Evolutionary conservation across 495 filamentous ascomycete species (phyloP), one percentile per base, ranked within the genome.

Genomic region (Patellaria atrata): DNA sequence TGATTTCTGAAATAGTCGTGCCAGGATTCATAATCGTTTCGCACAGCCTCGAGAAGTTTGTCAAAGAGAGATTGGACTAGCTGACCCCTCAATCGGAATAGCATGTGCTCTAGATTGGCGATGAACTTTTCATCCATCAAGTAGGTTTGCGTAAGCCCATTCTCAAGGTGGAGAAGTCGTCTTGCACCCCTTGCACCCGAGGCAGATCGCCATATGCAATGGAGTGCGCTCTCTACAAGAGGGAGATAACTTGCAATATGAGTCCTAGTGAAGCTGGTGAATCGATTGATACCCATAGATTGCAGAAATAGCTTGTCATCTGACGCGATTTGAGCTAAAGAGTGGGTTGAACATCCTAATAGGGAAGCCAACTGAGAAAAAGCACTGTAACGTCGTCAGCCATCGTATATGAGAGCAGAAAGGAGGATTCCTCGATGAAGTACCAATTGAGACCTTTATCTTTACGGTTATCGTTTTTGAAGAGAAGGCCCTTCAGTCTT

Each of bases 71-170:
- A 23, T 3, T 45, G 31, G 10, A 43, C 42, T 9, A 50, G 42
- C 26, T 38, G 38, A 17, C 24, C 17, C 15, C 37, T 30, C 9
- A 50, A 38, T 12, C 42, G 34, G 26, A 42, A 15, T 7, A 50
- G 42, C n/a, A 50, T 22, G 34, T 50, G 46, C 42, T 45, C 46
- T 18, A 45, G 45, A 36, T 50, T 50, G n/a, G 46, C 46, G 26
- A 50, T 42, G 26, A 50, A 50, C 1, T n/a, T 26, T 29, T 39
- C 42, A 19, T 50, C 46, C 10, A 50, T 32, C n/a, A n/a, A n/a
- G n/a, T n/a, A n/a, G n/a, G n/a, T n/a, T n/a, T n/a, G n/a, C 19
- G 26, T 22, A 12, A 50, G 27, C 6, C 46, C 46, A 5, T 34
- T 31, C 5, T 38, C 38, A n/a, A n/a, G n/a, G n/a, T n/a, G n/a